Base-by-base conservation (phyloP, 495 filamentous ascomycete genomes). In the Neurospora sp. region DNA sequence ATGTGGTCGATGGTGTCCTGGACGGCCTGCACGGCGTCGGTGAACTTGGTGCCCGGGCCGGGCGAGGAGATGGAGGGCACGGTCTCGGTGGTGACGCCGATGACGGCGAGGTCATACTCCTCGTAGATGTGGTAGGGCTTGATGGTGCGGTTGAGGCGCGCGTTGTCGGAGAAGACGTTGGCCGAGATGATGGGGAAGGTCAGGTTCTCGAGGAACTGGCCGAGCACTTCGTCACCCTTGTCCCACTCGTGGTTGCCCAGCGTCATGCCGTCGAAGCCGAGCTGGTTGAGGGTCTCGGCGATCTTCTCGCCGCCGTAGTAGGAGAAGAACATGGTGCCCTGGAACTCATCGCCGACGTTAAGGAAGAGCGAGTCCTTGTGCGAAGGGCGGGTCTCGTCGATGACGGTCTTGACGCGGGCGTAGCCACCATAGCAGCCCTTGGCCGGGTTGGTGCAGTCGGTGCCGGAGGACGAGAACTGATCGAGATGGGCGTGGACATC, bases 251-350 rank as follows among this genome's bases (percentile, higher is more conserved):
- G 87, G 76, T 90, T 89, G 40, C 88, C 88, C 12, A 89, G 73
- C n/a, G 86, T 88, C 87, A 89, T 88, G 73, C 82, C 86, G 75
- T 87, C 84, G 72, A 90, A 88, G 18, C 83, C 84, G 39, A 90
- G 76, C 74, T 89, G 84, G 71, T 90, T 89, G 70, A 90, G 80
- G 11, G 87, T 88, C 39, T 89, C 86, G 46, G 86, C 87, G 70
- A 89, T 89, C 82, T 89, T 89, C 80, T 88, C 85, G n/a, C 87
- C 87, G 38, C 85, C 84, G 72, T 89, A 89, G 75, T 82, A 87
- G 69, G 80, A 82, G 77, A 88, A 90, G 79, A 87, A 90, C 70
- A 89, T 79, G 44, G 88, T 89, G 39, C 88, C 87, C 75, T 89
- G 87, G 78, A 89, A 89, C 78, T 89, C 88, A 74, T 90, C 88